Evolutionary conservation across 1,139 yeast species (phyloP).

Genomic region (Pichia sp.): DNA sequence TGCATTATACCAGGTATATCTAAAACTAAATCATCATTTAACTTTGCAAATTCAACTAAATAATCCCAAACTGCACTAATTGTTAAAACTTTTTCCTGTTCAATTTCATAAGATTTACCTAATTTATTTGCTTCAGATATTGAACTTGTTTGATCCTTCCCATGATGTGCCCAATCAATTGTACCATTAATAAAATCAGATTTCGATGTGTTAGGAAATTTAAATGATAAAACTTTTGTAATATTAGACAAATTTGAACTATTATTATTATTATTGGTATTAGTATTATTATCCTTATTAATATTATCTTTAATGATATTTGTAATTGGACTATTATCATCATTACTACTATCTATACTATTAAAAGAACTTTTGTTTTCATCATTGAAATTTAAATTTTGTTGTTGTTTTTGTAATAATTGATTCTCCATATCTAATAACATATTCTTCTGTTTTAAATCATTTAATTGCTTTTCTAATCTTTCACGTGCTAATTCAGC

Average conservation of each 20-base stretch:
- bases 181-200: constrained; percentile 24
- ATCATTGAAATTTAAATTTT: background rate
- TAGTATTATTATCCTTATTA: background rate
- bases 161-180: constrained; percentile 16
- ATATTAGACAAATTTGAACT: background rate
- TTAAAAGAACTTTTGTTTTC: background rate
- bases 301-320: background rate
- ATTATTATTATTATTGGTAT: background rate
- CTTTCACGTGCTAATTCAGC: constrained; percentile 55
- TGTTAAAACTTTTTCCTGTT: constrained; percentile 47
- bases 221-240: constrained; percentile 6
- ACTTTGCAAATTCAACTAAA: constrained; percentile 42
- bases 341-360: background rate
- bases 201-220: constrained; percentile 16
- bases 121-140: background rate
- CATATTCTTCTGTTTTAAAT: constrained; percentile 46
- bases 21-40: constrained; percentile 42
- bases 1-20: constrained; percentile 57
- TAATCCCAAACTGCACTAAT: constrained; percentile 84
- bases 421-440: constrained; percentile 57
- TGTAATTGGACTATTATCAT: background rate
- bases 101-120: constrained; percentile 25
- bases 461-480: constrained; percentile 49
- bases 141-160: constrained; percentile 1
- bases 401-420: constrained; percentile 31